phyloP scores from a whole-genome alignment of 345 rosid genomes.

The Moricandia moricandioides region DNA sequence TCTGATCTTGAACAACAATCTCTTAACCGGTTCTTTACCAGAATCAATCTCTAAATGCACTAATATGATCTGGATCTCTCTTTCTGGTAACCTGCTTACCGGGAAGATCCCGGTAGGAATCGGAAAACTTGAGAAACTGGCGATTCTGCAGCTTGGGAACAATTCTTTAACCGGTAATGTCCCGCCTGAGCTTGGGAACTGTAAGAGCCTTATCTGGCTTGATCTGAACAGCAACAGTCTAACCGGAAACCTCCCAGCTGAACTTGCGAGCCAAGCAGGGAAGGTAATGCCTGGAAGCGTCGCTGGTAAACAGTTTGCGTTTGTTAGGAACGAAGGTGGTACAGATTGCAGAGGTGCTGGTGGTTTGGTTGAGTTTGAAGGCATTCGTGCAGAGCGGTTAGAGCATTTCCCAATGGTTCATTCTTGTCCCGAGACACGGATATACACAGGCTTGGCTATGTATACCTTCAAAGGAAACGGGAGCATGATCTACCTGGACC shows the following conservation, averaged over 20 bases:
- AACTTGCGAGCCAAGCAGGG: slow-evolving; percentile 72
- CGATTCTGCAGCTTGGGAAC: slow-evolving; percentile 83
- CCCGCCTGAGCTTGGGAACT: slow-evolving; percentile 71
- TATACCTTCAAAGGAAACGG: slow-evolving; percentile 67
- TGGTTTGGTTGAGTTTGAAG: slow-evolving; percentile 86
- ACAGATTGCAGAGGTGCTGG: slow-evolving; percentile 97
- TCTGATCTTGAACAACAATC: slow-evolving; percentile 82
- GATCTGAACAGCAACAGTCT: slow-evolving; percentile 84
- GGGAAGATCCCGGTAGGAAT: slow-evolving; percentile 71
- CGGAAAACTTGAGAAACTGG: slow-evolving; percentile 62
- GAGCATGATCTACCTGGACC: slow-evolving; percentile 85
- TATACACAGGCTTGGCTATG: slow-evolving; percentile 75
- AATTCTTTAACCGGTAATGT: slow-evolving; percentile 72
- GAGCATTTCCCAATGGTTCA: slow-evolving; percentile 76
- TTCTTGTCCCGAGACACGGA: slow-evolving; percentile 78
- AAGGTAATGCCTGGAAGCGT: slow-evolving; percentile 66
- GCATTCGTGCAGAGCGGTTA: slow-evolving; percentile 66
- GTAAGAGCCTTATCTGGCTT: slow-evolving; percentile 87
- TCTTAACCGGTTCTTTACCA: slow-evolving; percentile 64
- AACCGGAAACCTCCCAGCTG: slow-evolving; percentile 57
- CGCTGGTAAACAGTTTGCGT: slow-evolving; percentile 87
- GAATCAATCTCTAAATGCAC: slow-evolving; percentile 71
- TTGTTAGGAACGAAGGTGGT: slow-evolving; percentile 95
- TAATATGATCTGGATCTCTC: slow-evolving; percentile 88
- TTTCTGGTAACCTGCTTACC: slow-evolving; percentile 67